These are phyloP conservation scores for Henckelia pumila DNA, from an alignment of 257 asterid genomes.

Conservation along the genomic window DNA sequence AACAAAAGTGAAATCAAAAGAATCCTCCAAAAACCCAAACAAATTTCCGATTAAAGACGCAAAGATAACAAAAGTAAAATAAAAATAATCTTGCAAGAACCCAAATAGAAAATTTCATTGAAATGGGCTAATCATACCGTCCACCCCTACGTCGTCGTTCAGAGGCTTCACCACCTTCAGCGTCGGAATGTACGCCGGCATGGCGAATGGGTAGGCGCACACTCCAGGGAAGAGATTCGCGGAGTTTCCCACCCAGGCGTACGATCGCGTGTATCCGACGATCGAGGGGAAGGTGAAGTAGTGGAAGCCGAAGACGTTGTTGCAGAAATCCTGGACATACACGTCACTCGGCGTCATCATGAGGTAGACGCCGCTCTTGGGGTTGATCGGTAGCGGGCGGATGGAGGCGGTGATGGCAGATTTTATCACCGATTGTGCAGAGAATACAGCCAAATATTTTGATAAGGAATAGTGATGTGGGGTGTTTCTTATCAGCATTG, in stretches of 20 bases:
- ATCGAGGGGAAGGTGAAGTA: conserved; percentile 87
- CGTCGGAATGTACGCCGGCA: conserved; percentile 64
- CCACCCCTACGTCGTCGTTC: conserved; percentile 77
- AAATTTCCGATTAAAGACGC: no score
- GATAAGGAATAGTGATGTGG: no score
- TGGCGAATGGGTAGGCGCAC: conserved; percentile 84
- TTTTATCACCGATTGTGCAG: conserved; percentile 67
- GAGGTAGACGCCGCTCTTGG: conserved; percentile 67
- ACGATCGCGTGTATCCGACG: conserved; percentile 86
- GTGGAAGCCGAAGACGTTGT: conserved; percentile 71
- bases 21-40: no score
- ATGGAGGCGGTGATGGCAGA: conserved; percentile 58
- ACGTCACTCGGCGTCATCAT: conserved; percentile 74
- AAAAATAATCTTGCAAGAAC: no score
- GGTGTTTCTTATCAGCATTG: no score
- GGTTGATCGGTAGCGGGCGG: conserved; percentile 70
- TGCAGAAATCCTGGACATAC: conserved; percentile 70
- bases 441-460: no score
- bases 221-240: conserved; percentile 65
- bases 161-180: conserved; percentile 60
- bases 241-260: conserved; percentile 94
- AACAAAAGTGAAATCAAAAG: no score
- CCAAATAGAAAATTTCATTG: no score
- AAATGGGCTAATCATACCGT: conserved; percentile 90
- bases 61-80: no score